Conservation (phyloP, 768 basidiomycete genomes). For the Paxillus rubicundulus region DNA sequence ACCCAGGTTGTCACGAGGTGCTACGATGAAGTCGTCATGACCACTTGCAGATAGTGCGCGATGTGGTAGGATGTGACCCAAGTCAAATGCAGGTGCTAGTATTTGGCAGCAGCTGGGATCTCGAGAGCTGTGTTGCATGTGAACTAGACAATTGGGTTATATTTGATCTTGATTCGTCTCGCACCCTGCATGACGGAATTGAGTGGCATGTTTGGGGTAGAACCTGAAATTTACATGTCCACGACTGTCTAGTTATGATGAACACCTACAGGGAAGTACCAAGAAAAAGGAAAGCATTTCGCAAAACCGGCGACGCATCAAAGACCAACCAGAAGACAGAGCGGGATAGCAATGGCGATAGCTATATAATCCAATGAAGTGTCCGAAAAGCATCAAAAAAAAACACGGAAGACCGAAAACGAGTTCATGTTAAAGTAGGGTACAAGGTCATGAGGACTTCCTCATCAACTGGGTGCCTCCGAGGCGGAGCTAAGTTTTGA, state of each 20-base stretch:
- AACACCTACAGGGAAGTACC: constrained; percentile 19
- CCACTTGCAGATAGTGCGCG: neutral
- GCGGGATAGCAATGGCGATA: constrained; percentile 11
- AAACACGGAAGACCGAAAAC: constrained; percentile 6
- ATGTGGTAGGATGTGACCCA: neutral
- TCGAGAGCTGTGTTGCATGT: neutral
- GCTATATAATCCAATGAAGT: neutral
- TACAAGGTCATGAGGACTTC: constrained; percentile 62
- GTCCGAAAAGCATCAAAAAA: constrained; percentile 13
- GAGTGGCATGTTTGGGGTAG: neutral
- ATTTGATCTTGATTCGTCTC: neutral
- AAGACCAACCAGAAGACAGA: constrained; percentile 3
- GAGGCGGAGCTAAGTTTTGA: constrained; percentile 54
- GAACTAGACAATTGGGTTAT: neutral
- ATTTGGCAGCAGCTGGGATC: neutral
- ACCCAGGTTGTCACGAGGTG: neutral
- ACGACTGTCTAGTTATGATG: constrained; percentile 14
- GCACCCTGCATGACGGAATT: neutral
- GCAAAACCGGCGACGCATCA: neutral
- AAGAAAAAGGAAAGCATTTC: constrained; percentile 19
- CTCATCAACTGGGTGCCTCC: constrained; percentile 70
- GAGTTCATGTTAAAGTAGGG: constrained; percentile 31
- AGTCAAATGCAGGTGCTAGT: neutral
- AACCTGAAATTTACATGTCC: constrained; percentile 18
- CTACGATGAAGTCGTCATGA: neutral